Evolutionary conservation across 306 rosid genomes (phyloP).

Genomic region (Glycine soja): DNA sequence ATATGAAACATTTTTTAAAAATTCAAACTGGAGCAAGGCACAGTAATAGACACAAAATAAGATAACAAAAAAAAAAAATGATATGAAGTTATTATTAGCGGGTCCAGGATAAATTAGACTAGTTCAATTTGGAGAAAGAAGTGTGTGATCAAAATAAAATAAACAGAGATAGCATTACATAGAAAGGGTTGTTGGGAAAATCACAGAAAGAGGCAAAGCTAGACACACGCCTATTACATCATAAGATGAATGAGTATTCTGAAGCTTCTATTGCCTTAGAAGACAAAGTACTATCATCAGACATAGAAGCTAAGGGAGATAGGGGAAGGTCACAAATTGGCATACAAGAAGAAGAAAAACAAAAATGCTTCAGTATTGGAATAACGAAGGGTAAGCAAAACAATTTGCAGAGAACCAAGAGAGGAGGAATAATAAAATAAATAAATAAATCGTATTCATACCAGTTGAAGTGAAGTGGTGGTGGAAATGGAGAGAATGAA

Average conservation of each 20-base stretch:
- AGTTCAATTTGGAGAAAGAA: constrained; percentile 44
- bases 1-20: constrained; percentile 3
- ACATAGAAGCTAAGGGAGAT: background rate
- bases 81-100: background rate
- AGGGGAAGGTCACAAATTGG: background rate
- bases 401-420: background rate
- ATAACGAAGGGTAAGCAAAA: background rate
- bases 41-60: constrained; percentile 27
- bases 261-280: background rate
- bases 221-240: constrained; percentile 10
- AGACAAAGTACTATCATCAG: background rate
- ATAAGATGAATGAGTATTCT: background rate
- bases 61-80: background rate
- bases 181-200: constrained; percentile 15
- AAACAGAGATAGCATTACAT: background rate
- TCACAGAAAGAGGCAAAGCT: constrained; percentile 29
- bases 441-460: constrained; percentile 1
- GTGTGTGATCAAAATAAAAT: background rate
- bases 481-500: background rate
- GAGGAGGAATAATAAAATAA: background rate
- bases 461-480: constrained; percentile 22
- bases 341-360: background rate
- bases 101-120: constrained; percentile 34
- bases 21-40: constrained; percentile 33
- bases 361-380: background rate